Evolutionary conservation across 1,139 yeast species (phyloP).

Genomic region (Candida sojae): DNA sequence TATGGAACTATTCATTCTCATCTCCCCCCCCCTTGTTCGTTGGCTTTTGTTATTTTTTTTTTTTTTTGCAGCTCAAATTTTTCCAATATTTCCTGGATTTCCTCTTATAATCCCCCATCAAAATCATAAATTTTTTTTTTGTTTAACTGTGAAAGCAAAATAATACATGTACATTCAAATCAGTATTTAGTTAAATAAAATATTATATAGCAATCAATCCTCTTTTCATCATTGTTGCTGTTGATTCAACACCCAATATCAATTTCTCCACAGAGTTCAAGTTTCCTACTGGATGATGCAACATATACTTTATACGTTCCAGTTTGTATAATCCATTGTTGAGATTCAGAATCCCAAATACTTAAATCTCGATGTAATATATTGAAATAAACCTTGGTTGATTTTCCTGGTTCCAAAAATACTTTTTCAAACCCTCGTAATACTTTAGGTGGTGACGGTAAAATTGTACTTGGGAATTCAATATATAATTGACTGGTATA

Average conservation of each 20-base stretch:
- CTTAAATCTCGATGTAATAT: conserved; percentile 58
- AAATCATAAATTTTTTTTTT: no score
- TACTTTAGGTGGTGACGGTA: conserved; percentile 49
- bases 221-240: no score
- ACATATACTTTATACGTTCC: conserved; percentile 58
- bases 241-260: conserved; percentile 35
- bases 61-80: no score
- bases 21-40: no score
- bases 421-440: conserved; percentile 65
- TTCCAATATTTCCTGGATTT: no score
- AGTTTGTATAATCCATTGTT: conserved; percentile 62
- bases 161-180: no score
- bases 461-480: conserved; percentile 50
- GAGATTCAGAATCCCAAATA: conserved; percentile 58
- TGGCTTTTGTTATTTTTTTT: no score
- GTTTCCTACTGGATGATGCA: conserved; percentile 54
- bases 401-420: conserved; percentile 44
- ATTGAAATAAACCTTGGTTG: conserved; percentile 42
- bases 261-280: conserved; percentile 50
- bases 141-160: no score
- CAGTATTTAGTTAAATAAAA: no score
- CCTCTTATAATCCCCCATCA: no score
- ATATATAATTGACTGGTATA: conserved; percentile 60
- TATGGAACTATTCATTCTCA: no score
- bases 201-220: no score